These are phyloP conservation scores for Phaffomyces antillensis DNA, from an alignment of 805 yeast species.

Conservation along the genomic window DNA sequence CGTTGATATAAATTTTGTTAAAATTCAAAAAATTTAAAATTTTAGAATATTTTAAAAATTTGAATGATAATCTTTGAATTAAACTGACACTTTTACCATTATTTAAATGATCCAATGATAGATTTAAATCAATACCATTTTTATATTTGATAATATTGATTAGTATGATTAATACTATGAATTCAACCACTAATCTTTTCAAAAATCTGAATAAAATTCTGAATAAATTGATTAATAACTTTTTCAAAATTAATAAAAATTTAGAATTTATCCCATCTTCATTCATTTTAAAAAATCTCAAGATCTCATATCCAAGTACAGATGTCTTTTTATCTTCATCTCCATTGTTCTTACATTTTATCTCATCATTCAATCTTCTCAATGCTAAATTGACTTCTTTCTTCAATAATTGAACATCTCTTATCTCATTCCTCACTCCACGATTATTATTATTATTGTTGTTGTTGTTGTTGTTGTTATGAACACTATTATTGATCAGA, in stretches of 20 bases:
- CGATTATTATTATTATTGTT: conserved; percentile 1
- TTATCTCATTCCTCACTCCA: conserved; percentile 11
- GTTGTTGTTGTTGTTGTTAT: not conserved
- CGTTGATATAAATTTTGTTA: conserved; percentile 16
- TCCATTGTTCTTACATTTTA: conserved; percentile 9
- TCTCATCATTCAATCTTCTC: conserved; percentile 19
- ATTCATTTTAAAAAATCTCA: not conserved
- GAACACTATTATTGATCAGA: not conserved
- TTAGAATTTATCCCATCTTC: conserved; percentile 4
- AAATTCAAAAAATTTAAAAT: conserved; percentile 11
- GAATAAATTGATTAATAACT: conserved; percentile 4
- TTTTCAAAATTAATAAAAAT: not conserved
- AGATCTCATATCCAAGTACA: not conserved
- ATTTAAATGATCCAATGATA: conserved; percentile 2
- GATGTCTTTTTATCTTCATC: conserved; percentile 3
- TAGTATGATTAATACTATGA: conserved; percentile 13
- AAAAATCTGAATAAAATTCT: conserved; percentile 7
- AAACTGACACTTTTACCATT: conserved; percentile 2
- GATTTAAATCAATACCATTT: conserved; percentile 15
- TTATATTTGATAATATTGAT: conserved; percentile 17
- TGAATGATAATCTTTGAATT: conserved; percentile 9
- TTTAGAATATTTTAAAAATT: conserved; percentile 12
- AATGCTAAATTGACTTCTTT: conserved; percentile 21
- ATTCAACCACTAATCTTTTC: conserved; percentile 15
- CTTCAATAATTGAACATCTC: conserved; percentile 19